phyloP scores from a whole-genome alignment of 2,329 filamentous ascomycete species.

The Arthrobotrys sinensis region DNA sequence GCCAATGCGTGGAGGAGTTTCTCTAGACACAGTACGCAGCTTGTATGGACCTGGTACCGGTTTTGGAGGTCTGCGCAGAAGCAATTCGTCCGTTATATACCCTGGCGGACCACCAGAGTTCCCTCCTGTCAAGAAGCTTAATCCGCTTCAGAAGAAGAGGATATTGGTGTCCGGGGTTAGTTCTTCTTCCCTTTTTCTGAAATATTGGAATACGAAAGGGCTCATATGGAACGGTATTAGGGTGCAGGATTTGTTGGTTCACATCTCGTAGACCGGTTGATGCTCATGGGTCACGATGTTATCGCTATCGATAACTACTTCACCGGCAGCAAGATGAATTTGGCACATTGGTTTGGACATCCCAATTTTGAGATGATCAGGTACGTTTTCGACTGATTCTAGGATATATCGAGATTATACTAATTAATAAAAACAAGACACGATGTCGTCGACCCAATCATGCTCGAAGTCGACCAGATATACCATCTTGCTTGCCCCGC shows the following conservation, averaged over 20 bases:
- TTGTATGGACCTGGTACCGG: slow-evolving; percentile 40
- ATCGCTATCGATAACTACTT: slow-evolving; percentile 65
- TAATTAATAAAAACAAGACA: slow-evolving; percentile 56
- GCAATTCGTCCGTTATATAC: slow-evolving; percentile 62
- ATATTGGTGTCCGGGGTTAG: slow-evolving; percentile 64
- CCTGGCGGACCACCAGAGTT: slow-evolving; percentile 61
- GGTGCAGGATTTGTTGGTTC: slow-evolving; percentile 65
- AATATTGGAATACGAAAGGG: neutral
- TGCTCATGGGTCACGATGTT: slow-evolving; percentile 65
- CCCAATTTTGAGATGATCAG: slow-evolving; percentile 64
- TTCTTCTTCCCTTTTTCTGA: slow-evolving; percentile 2
- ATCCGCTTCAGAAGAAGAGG: slow-evolving; percentile 63
- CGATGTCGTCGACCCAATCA: slow-evolving; percentile 64
- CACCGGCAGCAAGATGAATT: slow-evolving; percentile 64
- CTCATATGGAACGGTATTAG: slow-evolving; percentile 46
- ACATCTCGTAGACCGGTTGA: slow-evolving; percentile 64
- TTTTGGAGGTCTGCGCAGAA: slow-evolving; percentile 42
- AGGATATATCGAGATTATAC: neutral
- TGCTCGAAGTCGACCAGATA: slow-evolving; percentile 65
- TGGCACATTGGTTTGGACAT: slow-evolving; percentile 64
- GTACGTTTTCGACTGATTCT: slow-evolving; percentile 44
- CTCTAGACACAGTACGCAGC: slow-evolving; percentile 52
- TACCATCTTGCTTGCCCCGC: slow-evolving; percentile 66
- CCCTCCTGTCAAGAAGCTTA: slow-evolving; percentile 63
- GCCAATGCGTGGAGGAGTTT: slow-evolving; percentile 33